Evolutionary conservation across 192 early-diverging fungal genomes (phyloP).

Genomic region (Diversispora epigaea): DNA sequence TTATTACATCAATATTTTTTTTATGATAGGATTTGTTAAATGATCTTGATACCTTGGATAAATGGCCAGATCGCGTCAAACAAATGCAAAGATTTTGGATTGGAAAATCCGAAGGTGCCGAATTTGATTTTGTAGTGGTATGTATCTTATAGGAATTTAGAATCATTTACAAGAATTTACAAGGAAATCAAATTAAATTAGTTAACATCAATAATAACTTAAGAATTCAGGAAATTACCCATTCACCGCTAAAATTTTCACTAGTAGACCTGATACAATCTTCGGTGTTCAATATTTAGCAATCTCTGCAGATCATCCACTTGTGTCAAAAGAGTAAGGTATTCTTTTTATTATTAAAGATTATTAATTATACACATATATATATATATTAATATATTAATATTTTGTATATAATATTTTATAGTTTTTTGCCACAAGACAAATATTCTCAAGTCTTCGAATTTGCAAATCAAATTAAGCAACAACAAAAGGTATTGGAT

Average conservation of each 20-base stretch:
- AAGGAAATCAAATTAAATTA: too few species aligned
- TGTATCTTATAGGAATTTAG: background rate
- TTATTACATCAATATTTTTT: background rate
- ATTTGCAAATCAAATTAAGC: constrained; percentile 30
- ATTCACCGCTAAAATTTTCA: constrained; percentile 63
- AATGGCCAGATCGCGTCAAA: constrained; percentile 91
- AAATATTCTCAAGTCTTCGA: constrained; percentile 20
- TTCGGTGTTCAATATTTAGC: constrained; percentile 75
- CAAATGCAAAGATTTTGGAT: constrained; percentile 93
- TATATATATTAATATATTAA: background rate
- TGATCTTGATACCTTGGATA: constrained; percentile 68
- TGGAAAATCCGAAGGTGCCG: constrained; percentile 78
- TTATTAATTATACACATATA: background rate
- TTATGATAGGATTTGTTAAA: constrained; percentile 49
- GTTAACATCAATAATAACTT: background rate
- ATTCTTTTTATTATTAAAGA: constrained; percentile 23
- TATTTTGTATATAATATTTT: background rate
- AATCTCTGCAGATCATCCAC: constrained; percentile 64
- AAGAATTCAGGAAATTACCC: background rate
- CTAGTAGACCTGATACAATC: constrained; percentile 75
- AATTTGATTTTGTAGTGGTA: constrained; percentile 61
- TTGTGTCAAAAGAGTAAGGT: constrained; percentile 38
- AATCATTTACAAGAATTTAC: too few species aligned
- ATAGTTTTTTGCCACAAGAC: constrained; percentile 17
- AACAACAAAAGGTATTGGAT: constrained; percentile 4